phyloP scores from a whole-genome alignment of 1,284 basidiomycete species.

The Apiotrichum porosum region DNA sequence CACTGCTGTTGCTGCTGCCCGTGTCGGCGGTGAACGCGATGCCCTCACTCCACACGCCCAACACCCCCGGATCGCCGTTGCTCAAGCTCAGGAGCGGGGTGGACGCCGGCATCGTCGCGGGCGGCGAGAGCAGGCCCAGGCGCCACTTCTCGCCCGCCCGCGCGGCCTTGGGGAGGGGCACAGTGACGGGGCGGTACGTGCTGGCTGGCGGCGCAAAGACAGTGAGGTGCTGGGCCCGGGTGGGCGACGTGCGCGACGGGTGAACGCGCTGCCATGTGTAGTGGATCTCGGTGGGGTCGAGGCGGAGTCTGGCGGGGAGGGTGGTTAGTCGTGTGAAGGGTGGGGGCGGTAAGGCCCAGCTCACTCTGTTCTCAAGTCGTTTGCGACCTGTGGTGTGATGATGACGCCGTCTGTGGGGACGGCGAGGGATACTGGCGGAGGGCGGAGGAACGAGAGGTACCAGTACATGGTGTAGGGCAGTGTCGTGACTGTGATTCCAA shows the following conservation, averaged over 20 bases:
- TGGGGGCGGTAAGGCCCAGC: constrained; percentile 5
- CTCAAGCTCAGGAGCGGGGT: constrained; percentile 1
- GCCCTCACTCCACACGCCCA: constrained; percentile 45
- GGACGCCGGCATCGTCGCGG: neutral
- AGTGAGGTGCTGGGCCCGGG: constrained; percentile 58
- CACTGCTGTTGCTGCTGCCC: no score
- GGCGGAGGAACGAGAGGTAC: constrained; percentile 49
- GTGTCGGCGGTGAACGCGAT: constrained; percentile 28
- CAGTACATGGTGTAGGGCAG: constrained; percentile 45
- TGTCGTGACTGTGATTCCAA: no score
- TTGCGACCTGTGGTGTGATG: constrained; percentile 49
- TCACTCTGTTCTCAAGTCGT: constrained; percentile 48
- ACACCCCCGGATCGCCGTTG: constrained; percentile 10
- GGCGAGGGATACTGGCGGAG: constrained; percentile 37
- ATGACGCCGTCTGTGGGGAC: constrained; percentile 24
- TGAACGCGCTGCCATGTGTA: constrained; percentile 38
- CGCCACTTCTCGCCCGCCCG: constrained; percentile 59
- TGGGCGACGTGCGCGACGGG: constrained; percentile 5
- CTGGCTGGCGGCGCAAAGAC: constrained; percentile 59
- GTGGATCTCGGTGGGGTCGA: constrained; percentile 28
- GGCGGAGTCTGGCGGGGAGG: constrained; percentile 25
- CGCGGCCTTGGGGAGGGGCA: constrained; percentile 58
- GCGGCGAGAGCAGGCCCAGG: constrained; percentile 55
- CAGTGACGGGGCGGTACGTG: constrained; percentile 65
- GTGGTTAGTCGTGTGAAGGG: neutral